Conservation (phyloP, 2,329 filamentous ascomycete genomes). For the Cordyceps cateniannulata region DNA sequence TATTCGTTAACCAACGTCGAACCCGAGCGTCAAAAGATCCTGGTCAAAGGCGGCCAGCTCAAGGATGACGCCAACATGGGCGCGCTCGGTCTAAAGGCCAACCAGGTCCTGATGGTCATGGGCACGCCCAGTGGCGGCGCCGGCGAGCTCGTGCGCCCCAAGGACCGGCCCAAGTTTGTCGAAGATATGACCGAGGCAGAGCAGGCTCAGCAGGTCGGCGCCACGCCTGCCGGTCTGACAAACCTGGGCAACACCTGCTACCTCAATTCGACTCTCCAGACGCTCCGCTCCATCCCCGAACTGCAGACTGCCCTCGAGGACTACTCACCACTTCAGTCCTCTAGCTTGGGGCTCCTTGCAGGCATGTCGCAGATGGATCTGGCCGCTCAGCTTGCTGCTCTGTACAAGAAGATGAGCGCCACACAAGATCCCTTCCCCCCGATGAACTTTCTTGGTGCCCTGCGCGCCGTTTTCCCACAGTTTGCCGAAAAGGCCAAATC, state of each 20-base stretch:
- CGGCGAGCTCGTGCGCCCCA: conserved; percentile 60
- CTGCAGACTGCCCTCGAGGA: conserved; percentile 70
- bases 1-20: conserved; percentile 95
- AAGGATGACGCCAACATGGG: conserved; percentile 90
- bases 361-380: conserved; percentile 56
- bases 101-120: conserved; percentile 92
- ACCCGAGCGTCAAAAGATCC: conserved; percentile 90
- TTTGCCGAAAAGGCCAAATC: conserved; percentile 85
- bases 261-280: conserved; percentile 94
- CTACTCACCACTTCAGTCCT: conserved; percentile 35
- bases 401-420: conserved; percentile 84
- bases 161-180: conserved; percentile 77
- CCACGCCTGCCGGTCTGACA: conserved; percentile 78
- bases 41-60: conserved; percentile 88
- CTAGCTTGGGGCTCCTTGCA: conserved; percentile 34
- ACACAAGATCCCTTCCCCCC: conserved; percentile 86
- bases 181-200: conserved; percentile 98
- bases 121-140: conserved; percentile 71
- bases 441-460: conserved; percentile 70
- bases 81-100: conserved; percentile 76
- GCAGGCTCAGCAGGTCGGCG: conserved; percentile 72
- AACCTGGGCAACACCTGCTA: conserved; percentile 99
- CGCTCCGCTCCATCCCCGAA: conserved; percentile 81
- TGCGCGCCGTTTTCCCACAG: conserved; percentile 78
- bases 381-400: conserved; percentile 67